Conservation (phyloP, 352 stramenopile species). For the Phytophthora fragariaefolia region DNA sequence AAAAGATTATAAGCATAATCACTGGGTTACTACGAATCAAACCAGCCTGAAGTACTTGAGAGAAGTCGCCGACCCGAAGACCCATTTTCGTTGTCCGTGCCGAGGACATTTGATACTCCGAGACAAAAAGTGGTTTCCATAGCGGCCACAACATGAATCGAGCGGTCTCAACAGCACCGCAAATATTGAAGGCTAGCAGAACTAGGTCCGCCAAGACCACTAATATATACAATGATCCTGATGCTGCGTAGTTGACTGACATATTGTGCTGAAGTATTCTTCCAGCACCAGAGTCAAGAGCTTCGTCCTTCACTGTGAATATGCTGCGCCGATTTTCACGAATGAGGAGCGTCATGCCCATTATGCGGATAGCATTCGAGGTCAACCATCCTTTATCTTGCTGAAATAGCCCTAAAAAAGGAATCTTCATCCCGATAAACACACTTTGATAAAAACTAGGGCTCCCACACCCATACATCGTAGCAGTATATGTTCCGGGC, state of each 20-base stretch:
- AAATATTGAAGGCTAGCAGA: conserved; percentile 42
- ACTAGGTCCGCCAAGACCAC: conserved; percentile 51
- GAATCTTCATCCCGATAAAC: conserved; percentile 30
- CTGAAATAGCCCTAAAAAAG: conserved; percentile 25
- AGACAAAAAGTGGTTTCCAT: conserved; percentile 31
- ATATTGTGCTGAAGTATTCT: conserved; percentile 39
- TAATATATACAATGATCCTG: conserved; percentile 51
- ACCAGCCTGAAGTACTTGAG: conserved; percentile 39
- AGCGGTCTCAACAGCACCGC: conserved; percentile 42
- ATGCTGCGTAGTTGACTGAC: conserved; percentile 50
- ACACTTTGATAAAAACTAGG: conserved; percentile 44
- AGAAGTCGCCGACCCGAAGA: conserved; percentile 43
- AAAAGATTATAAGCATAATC: conserved; percentile 41
- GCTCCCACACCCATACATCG: conserved; percentile 48
- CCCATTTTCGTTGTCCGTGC: conserved; percentile 41
- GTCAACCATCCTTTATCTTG: conserved; percentile 42
- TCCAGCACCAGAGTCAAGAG: background rate
- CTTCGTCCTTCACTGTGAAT: conserved; percentile 24
- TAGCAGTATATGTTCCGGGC: conserved; percentile 26
- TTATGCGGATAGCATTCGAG: conserved; percentile 27
- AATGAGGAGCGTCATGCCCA: conserved; percentile 45
- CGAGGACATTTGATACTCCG: conserved; percentile 25
- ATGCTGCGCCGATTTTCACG: conserved; percentile 39
- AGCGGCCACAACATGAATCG: conserved; percentile 39
- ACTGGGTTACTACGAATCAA: conserved; percentile 51